Conservation (phyloP, 1,284 basidiomycete genomes). For the Papiliotrema fonsecae region DNA sequence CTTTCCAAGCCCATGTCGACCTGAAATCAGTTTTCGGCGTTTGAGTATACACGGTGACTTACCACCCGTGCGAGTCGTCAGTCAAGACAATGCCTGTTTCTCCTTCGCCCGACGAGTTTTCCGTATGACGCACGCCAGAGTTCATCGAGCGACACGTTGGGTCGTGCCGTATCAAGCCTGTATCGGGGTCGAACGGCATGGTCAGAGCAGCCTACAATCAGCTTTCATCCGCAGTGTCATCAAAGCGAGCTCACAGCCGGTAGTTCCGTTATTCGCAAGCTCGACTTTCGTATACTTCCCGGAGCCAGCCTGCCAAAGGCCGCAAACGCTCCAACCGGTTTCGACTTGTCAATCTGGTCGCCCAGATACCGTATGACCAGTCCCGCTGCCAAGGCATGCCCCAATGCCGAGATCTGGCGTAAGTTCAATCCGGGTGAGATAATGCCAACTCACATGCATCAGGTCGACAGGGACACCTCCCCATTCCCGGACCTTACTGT, state of each 20-base stretch:
- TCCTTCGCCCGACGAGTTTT: not conserved
- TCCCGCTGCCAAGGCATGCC: conserved; percentile 37
- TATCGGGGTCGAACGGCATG: conserved; percentile 13
- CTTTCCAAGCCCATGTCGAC: conserved; percentile 9
- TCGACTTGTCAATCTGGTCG: conserved; percentile 22
- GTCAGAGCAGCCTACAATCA: conserved; percentile 11
- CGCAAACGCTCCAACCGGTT: conserved; percentile 8
- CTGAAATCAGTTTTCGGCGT: not conserved
- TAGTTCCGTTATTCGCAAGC: conserved; percentile 15
- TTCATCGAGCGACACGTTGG: conserved; percentile 38
- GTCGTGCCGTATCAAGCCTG: conserved; percentile 7
- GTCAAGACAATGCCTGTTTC: not conserved
- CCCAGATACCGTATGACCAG: conserved; percentile 37
- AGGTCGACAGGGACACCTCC: conserved; percentile 40
- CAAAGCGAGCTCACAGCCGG: conserved; percentile 12
- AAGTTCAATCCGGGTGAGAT: not conserved
- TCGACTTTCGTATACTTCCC: conserved; percentile 7
- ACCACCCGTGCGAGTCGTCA: conserved; percentile 1
- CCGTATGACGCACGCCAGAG: conserved; percentile 9
- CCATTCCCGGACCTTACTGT: conserved; percentile 39
- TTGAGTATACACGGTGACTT: not conserved
- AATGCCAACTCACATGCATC: conserved; percentile 38
- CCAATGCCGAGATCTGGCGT: conserved; percentile 37
- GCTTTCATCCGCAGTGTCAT: not conserved
- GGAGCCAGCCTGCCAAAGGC: conserved; percentile 15